These are phyloP conservation scores for Triticum timopheevii DNA, from an alignment of 176 grass and related monocot genomes.

Conservation along the genomic window DNA sequence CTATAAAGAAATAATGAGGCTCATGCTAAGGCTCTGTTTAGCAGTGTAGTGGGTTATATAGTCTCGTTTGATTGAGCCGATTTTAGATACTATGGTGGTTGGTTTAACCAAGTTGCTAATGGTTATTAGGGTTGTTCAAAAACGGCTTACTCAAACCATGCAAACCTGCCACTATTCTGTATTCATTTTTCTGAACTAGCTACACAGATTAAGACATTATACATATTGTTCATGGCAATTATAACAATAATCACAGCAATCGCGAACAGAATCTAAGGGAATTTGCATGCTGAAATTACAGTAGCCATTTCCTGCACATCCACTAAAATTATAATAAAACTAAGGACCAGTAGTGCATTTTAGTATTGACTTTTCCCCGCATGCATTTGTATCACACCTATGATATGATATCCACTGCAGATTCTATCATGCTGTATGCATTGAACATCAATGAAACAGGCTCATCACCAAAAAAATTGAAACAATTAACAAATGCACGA, in stretches of 20 bases:
- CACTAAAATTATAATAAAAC: neutral
- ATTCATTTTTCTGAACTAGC: neutral
- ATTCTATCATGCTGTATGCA: neutral
- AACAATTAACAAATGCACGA: constrained; percentile 19
- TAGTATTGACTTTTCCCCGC: neutral
- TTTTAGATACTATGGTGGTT: neutral
- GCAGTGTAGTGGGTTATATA: neutral
- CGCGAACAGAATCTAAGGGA: neutral
- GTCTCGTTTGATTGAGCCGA: neutral
- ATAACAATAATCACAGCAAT: neutral
- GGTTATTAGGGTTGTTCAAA: neutral
- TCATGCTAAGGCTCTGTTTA: neutral
- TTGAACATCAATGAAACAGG: neutral
- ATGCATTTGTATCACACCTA: neutral
- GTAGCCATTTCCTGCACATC: neutral
- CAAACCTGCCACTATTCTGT: neutral
- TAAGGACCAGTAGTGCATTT: neutral
- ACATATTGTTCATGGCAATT: neutral
- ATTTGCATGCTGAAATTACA: neutral
- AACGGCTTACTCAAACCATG: neutral
- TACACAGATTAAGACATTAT: neutral
- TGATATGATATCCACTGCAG: neutral
- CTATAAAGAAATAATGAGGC: neutral
- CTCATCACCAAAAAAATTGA: neutral
- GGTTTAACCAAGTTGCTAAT: neutral